phyloP scores from a whole-genome alignment of 768 basidiomycete species.

The Rhizopogon sp. region DNA sequence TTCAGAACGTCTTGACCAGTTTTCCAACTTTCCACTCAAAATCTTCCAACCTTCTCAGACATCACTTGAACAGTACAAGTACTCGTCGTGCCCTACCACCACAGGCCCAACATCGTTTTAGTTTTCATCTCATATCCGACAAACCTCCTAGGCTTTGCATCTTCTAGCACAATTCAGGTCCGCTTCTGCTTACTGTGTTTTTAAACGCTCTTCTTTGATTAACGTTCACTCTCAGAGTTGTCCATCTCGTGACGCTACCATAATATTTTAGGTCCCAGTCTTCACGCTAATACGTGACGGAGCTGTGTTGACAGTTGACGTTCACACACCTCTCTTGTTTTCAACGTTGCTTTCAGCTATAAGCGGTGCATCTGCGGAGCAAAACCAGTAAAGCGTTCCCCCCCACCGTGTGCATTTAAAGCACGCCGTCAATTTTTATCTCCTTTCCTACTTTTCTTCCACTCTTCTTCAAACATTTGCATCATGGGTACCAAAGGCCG shows the following conservation, averaged over 20 bases:
- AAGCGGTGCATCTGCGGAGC: neutral
- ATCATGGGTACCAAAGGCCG: conserved; percentile 67
- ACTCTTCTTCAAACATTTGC: neutral
- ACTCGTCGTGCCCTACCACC: too few relatives aligned
- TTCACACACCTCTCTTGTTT: conserved; percentile 3
- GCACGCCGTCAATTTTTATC: neutral
- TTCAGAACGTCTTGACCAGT: conserved; percentile 33
- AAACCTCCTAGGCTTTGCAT: neutral
- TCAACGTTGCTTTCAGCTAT: neutral
- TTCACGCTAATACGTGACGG: neutral
- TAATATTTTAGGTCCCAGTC: neutral
- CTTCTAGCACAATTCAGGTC: neutral
- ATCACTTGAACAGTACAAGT: neutral
- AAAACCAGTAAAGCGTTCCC: neutral
- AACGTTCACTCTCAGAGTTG: neutral
- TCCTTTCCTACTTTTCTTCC: neutral
- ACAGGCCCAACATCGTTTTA: neutral
- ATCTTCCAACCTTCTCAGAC: conserved; percentile 4
- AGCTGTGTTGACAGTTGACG: neutral
- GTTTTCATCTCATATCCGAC: neutral
- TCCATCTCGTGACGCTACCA: neutral
- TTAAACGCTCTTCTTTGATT: neutral
- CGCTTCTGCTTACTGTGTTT: neutral
- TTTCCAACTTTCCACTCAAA: conserved; percentile 14
- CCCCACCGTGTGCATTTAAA: neutral